Base-by-base conservation (phyloP, 495 filamentous ascomycete species). In the Tirmania nivea region DNA sequence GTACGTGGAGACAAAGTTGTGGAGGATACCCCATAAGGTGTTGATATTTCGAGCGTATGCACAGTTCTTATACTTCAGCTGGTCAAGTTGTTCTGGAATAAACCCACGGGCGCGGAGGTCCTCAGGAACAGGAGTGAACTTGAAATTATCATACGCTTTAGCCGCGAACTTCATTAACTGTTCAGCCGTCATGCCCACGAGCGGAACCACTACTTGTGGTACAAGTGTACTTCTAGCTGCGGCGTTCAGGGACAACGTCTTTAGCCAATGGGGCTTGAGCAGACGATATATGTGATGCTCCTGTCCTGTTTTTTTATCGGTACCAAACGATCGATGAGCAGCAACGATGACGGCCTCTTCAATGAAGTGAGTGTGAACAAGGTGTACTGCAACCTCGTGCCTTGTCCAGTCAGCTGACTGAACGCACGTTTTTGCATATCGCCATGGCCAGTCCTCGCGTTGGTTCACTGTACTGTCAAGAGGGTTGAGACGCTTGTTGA, bases 341-440 rank as follows among this genome's bases (percentile, higher is more conserved):
- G 67, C 67, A 21, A 72, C 67, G 50, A 73, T 73, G 56, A 72
- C 63, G 55, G 64, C 64, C 58, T 72, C 68, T 55, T 73, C 71
- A 48, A 73, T 60, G 5, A 73, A 58, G 54, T 74, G 71, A 5
- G 69, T 69, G 10, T 70, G 53, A 8, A 63, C 67, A 9, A 73
- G 65, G 54, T 73, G 71, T 9, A 72, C 67, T 2, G 57, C 58
- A 36, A 73, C 49, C 57, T 73, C 71, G 56, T 73, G 71, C 17
- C 70, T 61, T 51, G 67, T 60, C 71, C 71, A 74, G 61, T 74
- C 71, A 0, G 67, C 67, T 10, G 63, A 60, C 52, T 73, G 71
- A 4, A 66, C 69, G 50, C 69, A 71, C 0, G 69, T 71, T 56
- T 74, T 74, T 19, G 71, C 71, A 58, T 72, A 74, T 50, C 71